These are phyloP conservation scores for Penicillium silybi DNA, from an alignment of 495 filamentous ascomycete genomes.

Conservation along the genomic window DNA sequence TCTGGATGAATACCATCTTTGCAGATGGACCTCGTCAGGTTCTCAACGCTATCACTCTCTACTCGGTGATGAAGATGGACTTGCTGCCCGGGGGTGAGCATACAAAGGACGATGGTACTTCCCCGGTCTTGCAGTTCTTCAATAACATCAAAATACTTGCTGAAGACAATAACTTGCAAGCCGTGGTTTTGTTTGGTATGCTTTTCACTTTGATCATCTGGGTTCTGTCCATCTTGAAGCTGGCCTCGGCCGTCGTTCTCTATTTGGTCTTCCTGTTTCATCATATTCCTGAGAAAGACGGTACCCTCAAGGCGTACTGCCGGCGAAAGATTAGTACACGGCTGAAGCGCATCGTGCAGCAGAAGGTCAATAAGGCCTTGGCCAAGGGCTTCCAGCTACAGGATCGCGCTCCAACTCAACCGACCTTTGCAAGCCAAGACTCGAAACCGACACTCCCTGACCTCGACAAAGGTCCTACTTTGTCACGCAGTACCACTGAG, in stretches of 20 bases:
- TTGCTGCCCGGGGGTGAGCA: conserved; percentile 58
- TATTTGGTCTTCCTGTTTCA: conserved; percentile 89
- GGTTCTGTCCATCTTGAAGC: conserved; percentile 72
- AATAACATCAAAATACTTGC: conserved; percentile 71
- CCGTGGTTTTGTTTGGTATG: conserved; percentile 82
- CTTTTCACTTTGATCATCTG: conserved; percentile 86
- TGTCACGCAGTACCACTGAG: conserved; percentile 64
- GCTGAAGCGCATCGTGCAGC: conserved; percentile 72
- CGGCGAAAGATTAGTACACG: conserved; percentile 81
- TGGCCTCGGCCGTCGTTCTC: conserved; percentile 66
- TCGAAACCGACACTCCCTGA: conserved; percentile 65
- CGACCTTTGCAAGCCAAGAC: conserved; percentile 50
- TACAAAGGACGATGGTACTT: conserved; percentile 46
- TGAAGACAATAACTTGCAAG: conserved; percentile 66
- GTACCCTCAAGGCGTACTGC: conserved; percentile 79
- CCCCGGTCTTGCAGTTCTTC: conserved; percentile 61
- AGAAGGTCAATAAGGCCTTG: conserved; percentile 81
- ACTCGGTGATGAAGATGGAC: conserved; percentile 68
- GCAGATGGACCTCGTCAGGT: conserved; percentile 88
- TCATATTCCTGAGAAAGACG: conserved; percentile 74
- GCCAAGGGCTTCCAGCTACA: conserved; percentile 65
- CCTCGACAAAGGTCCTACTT: conserved; percentile 52
- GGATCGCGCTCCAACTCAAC: conserved; percentile 49
- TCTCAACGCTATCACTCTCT: conserved; percentile 83
- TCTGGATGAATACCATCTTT: conserved; percentile 82